Evolutionary conservation across 2,329 filamentous ascomycete genomes (phyloP).

Genomic region (Colletotrichum simmondsii): DNA sequence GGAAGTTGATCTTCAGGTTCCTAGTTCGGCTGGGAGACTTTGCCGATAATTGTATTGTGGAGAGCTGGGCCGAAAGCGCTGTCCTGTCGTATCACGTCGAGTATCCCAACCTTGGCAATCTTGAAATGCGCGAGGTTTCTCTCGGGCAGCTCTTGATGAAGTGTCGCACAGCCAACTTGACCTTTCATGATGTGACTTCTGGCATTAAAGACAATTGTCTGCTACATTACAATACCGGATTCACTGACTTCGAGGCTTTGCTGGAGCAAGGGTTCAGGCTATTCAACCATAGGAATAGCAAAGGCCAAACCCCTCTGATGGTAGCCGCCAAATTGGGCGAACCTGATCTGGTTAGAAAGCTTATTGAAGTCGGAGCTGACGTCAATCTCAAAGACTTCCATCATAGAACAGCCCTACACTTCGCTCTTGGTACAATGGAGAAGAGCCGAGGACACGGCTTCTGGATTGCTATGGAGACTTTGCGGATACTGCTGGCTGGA

Average conservation of each 20-base stretch:
- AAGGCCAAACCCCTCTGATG: background rate
- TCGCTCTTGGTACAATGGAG: background rate
- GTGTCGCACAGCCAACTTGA: background rate
- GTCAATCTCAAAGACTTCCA: background rate
- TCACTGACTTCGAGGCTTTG: background rate
- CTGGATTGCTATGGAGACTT: background rate
- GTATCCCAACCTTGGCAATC: background rate
- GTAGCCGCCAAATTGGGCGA: accelerated
- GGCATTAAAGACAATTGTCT: background rate
- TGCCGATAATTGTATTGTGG: background rate
- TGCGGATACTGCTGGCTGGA: background rate
- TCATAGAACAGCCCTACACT: background rate
- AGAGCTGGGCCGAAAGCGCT: background rate
- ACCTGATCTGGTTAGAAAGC: background rate
- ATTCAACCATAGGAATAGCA: background rate
- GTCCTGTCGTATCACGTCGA: background rate
- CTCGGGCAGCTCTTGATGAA: background rate
- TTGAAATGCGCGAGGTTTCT: accelerated
- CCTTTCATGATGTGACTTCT: background rate
- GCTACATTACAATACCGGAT: background rate
- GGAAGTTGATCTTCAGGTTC: background rate
- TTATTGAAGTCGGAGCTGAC: background rate
- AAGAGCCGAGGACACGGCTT: accelerated
- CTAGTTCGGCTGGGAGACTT: background rate
- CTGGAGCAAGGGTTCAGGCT: background rate